Evolutionary conservation across 805 yeast species (phyloP), one percentile per base, ranked within the genome.

Genomic region (Grigorovia yakushimaensis): DNA sequence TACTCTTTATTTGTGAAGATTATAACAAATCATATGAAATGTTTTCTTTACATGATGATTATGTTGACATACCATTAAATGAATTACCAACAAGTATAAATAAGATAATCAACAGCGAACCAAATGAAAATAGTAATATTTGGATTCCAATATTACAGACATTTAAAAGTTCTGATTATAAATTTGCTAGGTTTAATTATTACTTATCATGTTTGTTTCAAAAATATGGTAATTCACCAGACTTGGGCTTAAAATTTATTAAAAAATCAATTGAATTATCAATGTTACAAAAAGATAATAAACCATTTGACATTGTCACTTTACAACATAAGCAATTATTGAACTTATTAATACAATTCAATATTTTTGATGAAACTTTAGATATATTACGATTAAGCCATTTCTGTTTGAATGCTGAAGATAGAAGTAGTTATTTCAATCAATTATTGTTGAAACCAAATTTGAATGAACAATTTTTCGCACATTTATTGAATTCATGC

Each of bases 351-450:
- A 52, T 60, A 23, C 47, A 56, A 9, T 62, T 62, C 39, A 40
- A 51, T 18, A 48, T 59, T 47, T 60, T 48, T 47, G 51, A 54
- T 23, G 68, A 64, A 47, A 58, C 60, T 5, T 37, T 64, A 13
- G 66, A 63, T 49, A 62, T 64, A 8, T 43, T 64, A 42, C 54
- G 61, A 33, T 50, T 60, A 37, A 56, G 63, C 33, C 64, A 59
- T 42, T 49, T 51, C 9, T 52, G 49, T 15, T 44, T 62, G n/a
- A 39, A 57, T 5, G 45, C 45, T 2, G 51, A 50, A 23, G 47
- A 53, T n/a, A 61, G 64, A 51, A 36, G 45, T 7, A 42, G 43
- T 6, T 62, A 59, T 49, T 62, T 57, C 33, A 42, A 42, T 11
- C 42, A 48, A 11, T 41, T 62, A 15, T 35, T 62, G 22, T 41